phyloP scores from a whole-genome alignment of 805 yeast species.

The Saturnispora besseyi region DNA sequence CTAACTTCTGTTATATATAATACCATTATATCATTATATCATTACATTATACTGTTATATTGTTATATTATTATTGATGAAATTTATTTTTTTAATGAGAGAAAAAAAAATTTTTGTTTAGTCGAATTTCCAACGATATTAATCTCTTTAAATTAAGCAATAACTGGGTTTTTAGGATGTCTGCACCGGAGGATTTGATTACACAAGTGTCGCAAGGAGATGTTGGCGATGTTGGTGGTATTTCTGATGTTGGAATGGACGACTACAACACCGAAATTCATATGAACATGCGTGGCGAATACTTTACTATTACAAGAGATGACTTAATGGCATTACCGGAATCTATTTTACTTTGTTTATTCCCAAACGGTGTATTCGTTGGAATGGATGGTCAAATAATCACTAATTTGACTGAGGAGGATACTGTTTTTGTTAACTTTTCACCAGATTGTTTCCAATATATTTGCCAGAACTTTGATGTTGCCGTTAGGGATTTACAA shows the following conservation, averaged over 20 bases:
- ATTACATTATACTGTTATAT: background rate
- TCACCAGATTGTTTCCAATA: conserved; percentile 82
- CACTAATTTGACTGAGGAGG: conserved; percentile 69
- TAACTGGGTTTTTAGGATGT: background rate
- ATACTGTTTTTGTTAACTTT: conserved; percentile 74
- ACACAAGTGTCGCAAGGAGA: conserved; percentile 7
- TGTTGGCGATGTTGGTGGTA: background rate
- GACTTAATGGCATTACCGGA: conserved; percentile 91
- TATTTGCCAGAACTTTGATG: conserved; percentile 61
- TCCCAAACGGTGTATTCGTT: conserved; percentile 84
- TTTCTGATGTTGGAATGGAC: conserved; percentile 20
- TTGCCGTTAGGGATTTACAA: conserved; percentile 54
- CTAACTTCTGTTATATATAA: background rate
- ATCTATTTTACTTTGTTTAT: conserved; percentile 72
- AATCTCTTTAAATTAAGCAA: background rate
- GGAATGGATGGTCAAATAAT: conserved; percentile 72
- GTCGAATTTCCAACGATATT: background rate
- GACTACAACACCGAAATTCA: conserved; percentile 62
- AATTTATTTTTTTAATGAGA: background rate
- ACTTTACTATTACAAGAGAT: conserved; percentile 73
- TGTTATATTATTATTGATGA: background rate
- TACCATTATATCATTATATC: background rate
- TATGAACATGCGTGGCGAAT: conserved; percentile 66
- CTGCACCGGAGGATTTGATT: conserved; percentile 6
- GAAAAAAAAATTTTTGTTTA: background rate